Conservation (phyloP, 176 grass and related monocot species). For the Lolium rigidum region DNA sequence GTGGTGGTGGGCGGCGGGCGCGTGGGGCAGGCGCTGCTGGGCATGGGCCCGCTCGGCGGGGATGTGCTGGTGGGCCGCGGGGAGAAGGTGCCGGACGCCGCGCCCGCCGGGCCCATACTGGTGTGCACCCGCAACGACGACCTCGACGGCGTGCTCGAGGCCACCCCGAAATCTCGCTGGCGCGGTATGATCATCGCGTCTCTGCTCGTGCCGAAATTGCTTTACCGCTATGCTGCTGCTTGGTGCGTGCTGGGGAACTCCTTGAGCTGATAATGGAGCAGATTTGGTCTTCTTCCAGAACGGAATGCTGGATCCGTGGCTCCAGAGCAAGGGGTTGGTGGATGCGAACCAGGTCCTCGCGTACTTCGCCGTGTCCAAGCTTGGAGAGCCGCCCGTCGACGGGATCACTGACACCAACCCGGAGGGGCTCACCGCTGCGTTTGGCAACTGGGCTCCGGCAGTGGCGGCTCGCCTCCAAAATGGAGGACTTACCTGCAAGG, state of each 20-base stretch:
- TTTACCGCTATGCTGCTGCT: background rate
- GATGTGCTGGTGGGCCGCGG: slow-evolving; percentile 77
- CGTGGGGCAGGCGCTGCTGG: slow-evolving; percentile 66
- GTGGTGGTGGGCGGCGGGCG: slow-evolving; percentile 87
- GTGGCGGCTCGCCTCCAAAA: slow-evolving; percentile 72
- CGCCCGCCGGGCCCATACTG: slow-evolving; percentile 65
- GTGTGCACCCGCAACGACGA: slow-evolving; percentile 98
- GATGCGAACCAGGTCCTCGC: slow-evolving; percentile 88
- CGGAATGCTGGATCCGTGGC: slow-evolving; percentile 97
- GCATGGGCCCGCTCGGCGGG: slow-evolving; percentile 52
- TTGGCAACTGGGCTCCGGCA: slow-evolving; percentile 78
- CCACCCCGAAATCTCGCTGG: slow-evolving; percentile 80
- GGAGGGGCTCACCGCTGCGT: slow-evolving; percentile 81
- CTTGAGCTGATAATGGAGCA: slow-evolving; percentile 60
- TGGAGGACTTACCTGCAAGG: slow-evolving; percentile 92
- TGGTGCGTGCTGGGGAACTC: background rate
- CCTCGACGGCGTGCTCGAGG: slow-evolving; percentile 83
- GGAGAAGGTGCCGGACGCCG: slow-evolving; percentile 58
- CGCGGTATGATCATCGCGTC: slow-evolving; percentile 54
- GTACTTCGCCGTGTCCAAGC: slow-evolving; percentile 86
- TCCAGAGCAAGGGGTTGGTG: slow-evolving; percentile 82
- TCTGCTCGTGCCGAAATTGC: background rate
- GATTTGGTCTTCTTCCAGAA: slow-evolving; percentile 99
- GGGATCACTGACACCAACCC: slow-evolving; percentile 94
- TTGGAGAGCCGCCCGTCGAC: slow-evolving; percentile 86